Evolutionary conservation across 2,329 filamentous ascomycete species (phyloP), one percentile per base, ranked within the genome.

Genomic region (Colletotrichum plurivorum): DNA sequence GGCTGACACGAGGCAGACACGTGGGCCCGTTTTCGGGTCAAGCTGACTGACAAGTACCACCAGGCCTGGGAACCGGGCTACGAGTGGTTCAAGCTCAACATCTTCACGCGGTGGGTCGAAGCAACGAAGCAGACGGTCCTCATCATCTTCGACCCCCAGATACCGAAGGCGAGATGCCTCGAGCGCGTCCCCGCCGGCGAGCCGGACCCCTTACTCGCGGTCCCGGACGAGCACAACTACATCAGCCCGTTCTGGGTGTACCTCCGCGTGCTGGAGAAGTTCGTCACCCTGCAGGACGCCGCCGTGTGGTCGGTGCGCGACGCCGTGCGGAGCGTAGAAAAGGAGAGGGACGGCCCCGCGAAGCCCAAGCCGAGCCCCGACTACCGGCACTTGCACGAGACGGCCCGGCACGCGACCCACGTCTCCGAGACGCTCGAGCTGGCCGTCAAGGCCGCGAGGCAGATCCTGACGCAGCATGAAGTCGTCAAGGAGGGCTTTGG

Each of bases 391-490:
- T 70, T 85, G 2, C 83, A 85, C 56, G 80, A 85, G 22, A 76
- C 82, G 0, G 77, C 82, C 0, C 73, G 84, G 1, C 84, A 86
- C 54, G 78, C 79, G 0, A 81, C 84, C 16, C 84, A 86, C 67
- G 78, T 83, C 2, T 77, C 74, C 0, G 84, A 86, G 56, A 83
- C 82, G 0, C 75, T 85, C 0, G 76, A 81, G 0, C 74, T 84
- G 0, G 76, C 77, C 0, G 71, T 73, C 0, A 73, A 76, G 48
- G 80, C 79, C 0, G 65, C 82, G 2, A 71, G 73, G 1, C 71
- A 74, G 0, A 80, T 84, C 1, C 43, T 79, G 2, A 64, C 61
- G 0, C 77, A 80, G 0, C 82, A 84, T 43, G 53, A 62, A 0
- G 41, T 64, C 0, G 66, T 78, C 15, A 63, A 75, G 5, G 0